Evolutionary conservation across 2,329 filamentous ascomycete genomes (phyloP), one percentile per base, ranked within the genome.

Genomic region (Colletotrichum tamarilloi): DNA sequence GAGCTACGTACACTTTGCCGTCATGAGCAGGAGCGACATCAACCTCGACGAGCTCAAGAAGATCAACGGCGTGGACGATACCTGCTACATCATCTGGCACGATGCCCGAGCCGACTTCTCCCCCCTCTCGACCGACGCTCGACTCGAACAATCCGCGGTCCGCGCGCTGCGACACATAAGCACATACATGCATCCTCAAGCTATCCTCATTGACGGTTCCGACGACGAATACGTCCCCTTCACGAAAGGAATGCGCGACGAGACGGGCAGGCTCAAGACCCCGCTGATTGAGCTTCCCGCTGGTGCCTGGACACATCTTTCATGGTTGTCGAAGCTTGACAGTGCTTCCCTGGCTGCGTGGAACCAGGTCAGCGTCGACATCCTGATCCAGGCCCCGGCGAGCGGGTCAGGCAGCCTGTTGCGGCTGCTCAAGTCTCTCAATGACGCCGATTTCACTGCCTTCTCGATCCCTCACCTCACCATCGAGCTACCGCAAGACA

Each of bases 241-340:
- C 76, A 83, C 89, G 28, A 85, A 85, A 14, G 92, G 88, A 0
- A 83, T 94, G 38, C 87, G 88, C 55, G 82, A 85, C 16, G 90
- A 91, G 77, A 84, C 90, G 0, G 82, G 83, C 2, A 82, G 82
- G 7, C 83, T 90, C 11, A 83, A 83, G 1, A 86, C 89, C n/a
- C 85, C 94, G 1, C 82, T 97, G 19, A 93, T 98, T 66, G 92
- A 94, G 79, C 85, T 98, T 26, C 94, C 95, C 0, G 84, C 86
- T 49, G 86, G 89, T 67, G 86, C 89, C 1, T 87, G 87, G 30
- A 89, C 92, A 67, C 88, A 90, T 49, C 88, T 95, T 46, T 85
- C 89, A 75, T 98, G 95, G 95, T 86, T 98, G 53, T 90, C 93
- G 1, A 91, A 92, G 75, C 86, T 98, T 14, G 94, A 97, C 79